Percentiles rank a stretch among this genome's conserved stretches.
Evolutionary conservation across 208 protist genomes (phyloP).

Genomic region (Leishmania major): DNA sequence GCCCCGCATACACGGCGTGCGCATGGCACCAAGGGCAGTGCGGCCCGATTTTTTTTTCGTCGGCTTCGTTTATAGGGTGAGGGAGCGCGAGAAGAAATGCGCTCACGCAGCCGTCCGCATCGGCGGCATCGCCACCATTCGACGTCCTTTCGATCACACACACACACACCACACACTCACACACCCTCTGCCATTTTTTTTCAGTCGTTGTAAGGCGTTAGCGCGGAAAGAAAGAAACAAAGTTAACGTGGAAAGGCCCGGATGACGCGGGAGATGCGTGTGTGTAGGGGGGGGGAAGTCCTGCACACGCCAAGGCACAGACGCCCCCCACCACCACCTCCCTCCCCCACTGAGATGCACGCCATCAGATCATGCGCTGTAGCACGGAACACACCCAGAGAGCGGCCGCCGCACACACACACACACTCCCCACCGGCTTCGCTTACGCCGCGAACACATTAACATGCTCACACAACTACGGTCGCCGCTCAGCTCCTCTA

Average conservation of each 20-base stretch:
- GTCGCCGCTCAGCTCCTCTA: not conserved
- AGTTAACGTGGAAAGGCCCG: too few species aligned
- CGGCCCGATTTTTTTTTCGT: not conserved
- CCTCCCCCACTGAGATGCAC: too few species aligned
- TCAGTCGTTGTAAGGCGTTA: not conserved
- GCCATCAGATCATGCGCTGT: too few species aligned
- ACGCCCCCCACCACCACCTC: too few species aligned
- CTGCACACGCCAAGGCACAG: too few species aligned
- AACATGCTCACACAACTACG: not conserved
- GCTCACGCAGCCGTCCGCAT: not conserved
- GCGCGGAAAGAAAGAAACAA: too few species aligned
- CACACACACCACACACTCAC: too few species aligned
- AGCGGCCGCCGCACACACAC: not conserved
- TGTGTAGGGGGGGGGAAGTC: too few species aligned
- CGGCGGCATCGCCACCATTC: slow-evolving; percentile 7
- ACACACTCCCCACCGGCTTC: not conserved
- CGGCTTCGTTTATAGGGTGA: not conserved
- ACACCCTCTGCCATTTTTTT: not conserved
- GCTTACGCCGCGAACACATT: not conserved
- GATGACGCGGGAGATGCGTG: too few species aligned
- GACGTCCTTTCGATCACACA: too few species aligned
- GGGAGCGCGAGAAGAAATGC: not conserved
- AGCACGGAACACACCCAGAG: not conserved
- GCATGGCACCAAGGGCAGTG: not conserved
- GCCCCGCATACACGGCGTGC: not conserved